Evolutionary conservation across 768 basidiomycete species (phyloP).

Genomic region (Xanthoconium stramineum): DNA sequence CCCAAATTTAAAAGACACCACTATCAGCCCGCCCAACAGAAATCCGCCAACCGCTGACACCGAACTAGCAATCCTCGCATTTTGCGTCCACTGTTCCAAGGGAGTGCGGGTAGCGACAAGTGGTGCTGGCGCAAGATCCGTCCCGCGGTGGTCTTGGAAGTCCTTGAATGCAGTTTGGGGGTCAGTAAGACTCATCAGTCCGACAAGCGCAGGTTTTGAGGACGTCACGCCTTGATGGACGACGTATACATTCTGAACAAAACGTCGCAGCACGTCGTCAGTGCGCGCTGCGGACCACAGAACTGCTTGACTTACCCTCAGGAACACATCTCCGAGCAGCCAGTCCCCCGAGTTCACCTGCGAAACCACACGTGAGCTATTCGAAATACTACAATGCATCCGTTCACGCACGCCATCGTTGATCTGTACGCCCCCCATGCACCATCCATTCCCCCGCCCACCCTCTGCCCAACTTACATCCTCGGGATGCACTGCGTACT

Average conservation of each 20-base stretch:
- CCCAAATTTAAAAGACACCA: conserved; percentile 12
- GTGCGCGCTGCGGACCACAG: neutral
- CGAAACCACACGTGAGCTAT: conserved; percentile 1
- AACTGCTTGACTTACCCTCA: conserved; percentile 39
- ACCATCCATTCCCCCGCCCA: conserved; percentile 42
- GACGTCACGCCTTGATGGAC: conserved; percentile 44
- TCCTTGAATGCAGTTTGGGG: conserved; percentile 31
- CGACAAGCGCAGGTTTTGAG: conserved; percentile 40
- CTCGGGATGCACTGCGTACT: conserved; percentile 47
- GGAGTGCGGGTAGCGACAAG: conserved; percentile 2
- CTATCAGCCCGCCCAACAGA: conserved; percentile 32
- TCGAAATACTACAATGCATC: neutral
- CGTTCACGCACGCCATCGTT: conserved; percentile 43
- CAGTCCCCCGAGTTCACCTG: conserved; percentile 58
- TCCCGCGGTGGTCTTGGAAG: conserved; percentile 42
- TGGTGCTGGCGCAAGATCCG: conserved; percentile 34
- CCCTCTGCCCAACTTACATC: conserved; percentile 52
- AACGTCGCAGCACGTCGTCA: neutral
- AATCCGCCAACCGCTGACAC: conserved; percentile 35
- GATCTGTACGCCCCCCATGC: conserved; percentile 54
- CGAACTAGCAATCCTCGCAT: conserved; percentile 18
- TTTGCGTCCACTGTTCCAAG: conserved; percentile 13
- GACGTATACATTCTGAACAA: conserved; percentile 50
- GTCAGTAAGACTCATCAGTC: conserved; percentile 45
- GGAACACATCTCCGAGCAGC: conserved; percentile 57